These are phyloP conservation scores for Naganishia cerealis DNA, from an alignment of 1,284 basidiomycete genomes.

Conservation along the genomic window DNA sequence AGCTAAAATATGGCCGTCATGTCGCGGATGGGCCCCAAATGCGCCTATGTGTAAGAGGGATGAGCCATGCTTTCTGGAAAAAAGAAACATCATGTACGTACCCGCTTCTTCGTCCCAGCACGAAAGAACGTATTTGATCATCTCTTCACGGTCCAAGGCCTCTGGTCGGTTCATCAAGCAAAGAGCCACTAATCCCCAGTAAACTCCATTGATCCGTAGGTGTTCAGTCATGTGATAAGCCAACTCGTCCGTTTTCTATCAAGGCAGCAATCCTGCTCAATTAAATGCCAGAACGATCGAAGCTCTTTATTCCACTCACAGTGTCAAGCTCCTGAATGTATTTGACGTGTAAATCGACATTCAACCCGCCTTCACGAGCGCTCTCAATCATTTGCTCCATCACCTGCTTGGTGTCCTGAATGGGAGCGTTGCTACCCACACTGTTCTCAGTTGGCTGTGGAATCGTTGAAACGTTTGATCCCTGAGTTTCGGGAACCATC, in stretches of 20 bases:
- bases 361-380: slow-evolving; percentile 38
- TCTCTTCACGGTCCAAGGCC: slow-evolving; percentile 75
- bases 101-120: slow-evolving; percentile 91
- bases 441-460: not conserved
- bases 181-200: slow-evolving; percentile 91
- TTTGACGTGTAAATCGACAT: slow-evolving; percentile 62
- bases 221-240: slow-evolving; percentile 90
- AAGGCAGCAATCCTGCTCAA: not conserved
- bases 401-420: not conserved
- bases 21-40: slow-evolving; percentile 87
- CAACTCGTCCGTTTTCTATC: slow-evolving; percentile 78
- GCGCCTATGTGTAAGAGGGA: slow-evolving; percentile 61
- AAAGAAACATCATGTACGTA: slow-evolving; percentile 51
- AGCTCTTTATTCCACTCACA: slow-evolving; percentile 50
- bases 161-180: slow-evolving; percentile 75
- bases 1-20: slow-evolving; percentile 85
- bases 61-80: not conserved
- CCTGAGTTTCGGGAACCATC: not conserved
- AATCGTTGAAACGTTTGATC: not conserved
- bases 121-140: slow-evolving; percentile 84
- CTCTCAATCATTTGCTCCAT: slow-evolving; percentile 11
- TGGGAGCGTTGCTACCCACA: not conserved
- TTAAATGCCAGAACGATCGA: not conserved
- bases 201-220: slow-evolving; percentile 90
- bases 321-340: slow-evolving; percentile 74